Conservation (phyloP, 257 asterid genomes). For the Schizonepeta tenuifolia region DNA sequence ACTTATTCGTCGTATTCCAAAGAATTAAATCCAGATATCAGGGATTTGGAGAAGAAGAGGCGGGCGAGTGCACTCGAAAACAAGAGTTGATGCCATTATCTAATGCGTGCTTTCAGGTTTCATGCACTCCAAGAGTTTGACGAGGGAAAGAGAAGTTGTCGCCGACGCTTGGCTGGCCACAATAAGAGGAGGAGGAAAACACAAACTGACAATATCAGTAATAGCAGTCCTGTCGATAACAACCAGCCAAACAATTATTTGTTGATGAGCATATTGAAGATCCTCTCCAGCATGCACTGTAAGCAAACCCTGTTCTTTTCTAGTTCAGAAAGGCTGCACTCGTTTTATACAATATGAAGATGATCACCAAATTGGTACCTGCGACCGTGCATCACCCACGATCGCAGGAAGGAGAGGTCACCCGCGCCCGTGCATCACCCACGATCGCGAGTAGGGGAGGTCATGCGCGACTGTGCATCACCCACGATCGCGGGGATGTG, state of each 20-base stretch:
- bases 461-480: too few relatives aligned
- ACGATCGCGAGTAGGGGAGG: too few relatives aligned
- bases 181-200: constrained; percentile 84
- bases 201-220: constrained; percentile 50
- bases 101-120: constrained; percentile 49
- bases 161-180: constrained; percentile 80
- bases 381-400: too few relatives aligned
- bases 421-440: too few relatives aligned
- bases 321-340: constrained; percentile 9
- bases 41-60: constrained; percentile 63
- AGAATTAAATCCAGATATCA: constrained; percentile 45
- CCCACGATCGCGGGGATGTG: too few relatives aligned
- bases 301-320: constrained; percentile 40
- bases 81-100: constrained; percentile 18
- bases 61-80: constrained; percentile 45
- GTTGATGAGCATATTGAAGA: constrained; percentile 68
- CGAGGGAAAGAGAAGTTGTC: constrained; percentile 84
- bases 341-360: constrained; percentile 9
- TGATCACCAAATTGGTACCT: too few relatives aligned
- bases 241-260: constrained; percentile 65
- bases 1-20: constrained; percentile 65
- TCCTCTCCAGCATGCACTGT: constrained; percentile 80
- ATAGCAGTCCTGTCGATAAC: constrained; percentile 48
- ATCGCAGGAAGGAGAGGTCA: too few relatives aligned
- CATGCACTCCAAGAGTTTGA: constrained; percentile 87